Conservation (phyloP, 352 stramenopile species). For the Phytophthora rubi region DNA sequence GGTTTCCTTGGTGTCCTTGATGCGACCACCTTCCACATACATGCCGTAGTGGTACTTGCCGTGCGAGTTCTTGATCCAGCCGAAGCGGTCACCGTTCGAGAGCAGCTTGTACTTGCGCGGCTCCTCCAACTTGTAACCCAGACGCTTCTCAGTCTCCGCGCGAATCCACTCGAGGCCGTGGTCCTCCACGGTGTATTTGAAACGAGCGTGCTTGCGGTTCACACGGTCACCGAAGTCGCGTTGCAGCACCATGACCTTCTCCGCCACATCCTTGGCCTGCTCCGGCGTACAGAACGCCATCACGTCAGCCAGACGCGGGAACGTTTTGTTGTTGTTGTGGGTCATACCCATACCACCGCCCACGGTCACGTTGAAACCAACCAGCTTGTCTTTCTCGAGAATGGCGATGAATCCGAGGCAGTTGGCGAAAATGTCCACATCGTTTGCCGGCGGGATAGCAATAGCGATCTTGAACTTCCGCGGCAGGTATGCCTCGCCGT, state of each 20-base stretch:
- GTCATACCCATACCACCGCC: conserved; percentile 98
- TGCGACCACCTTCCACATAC: conserved; percentile 89
- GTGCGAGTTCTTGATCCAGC: conserved; percentile 75
- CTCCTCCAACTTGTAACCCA: conserved; percentile 94
- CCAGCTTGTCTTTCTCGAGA: conserved; percentile 81
- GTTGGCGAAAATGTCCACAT: conserved; percentile 98
- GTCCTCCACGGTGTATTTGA: conserved; percentile 99
- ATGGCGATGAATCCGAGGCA: conserved; percentile 96
- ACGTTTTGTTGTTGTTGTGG: conserved; percentile 98
- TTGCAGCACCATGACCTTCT: conserved; percentile 95
- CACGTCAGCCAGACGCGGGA: conserved; percentile 95
- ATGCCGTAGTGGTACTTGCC: conserved; percentile 85
- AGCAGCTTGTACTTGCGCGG: conserved; percentile 67
- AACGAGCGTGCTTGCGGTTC: conserved; percentile 96
- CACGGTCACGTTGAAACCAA: conserved; percentile 97
- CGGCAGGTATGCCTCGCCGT: conserved; percentile 96
- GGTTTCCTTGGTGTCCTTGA: conserved; percentile 92
- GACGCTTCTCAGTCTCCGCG: conserved; percentile 93
- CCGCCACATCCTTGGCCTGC: conserved; percentile 87
- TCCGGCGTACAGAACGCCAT: conserved; percentile 96
- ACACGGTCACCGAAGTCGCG: conserved; percentile 97
- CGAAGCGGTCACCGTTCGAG: conserved; percentile 78
- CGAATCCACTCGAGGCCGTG: conserved; percentile 95
- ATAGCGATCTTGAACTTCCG: conserved; percentile 99
- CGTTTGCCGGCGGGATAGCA: conserved; percentile 97